Evolutionary conservation across 495 filamentous ascomycete genomes (phyloP).

Genomic region (Tuber magnatum): DNA sequence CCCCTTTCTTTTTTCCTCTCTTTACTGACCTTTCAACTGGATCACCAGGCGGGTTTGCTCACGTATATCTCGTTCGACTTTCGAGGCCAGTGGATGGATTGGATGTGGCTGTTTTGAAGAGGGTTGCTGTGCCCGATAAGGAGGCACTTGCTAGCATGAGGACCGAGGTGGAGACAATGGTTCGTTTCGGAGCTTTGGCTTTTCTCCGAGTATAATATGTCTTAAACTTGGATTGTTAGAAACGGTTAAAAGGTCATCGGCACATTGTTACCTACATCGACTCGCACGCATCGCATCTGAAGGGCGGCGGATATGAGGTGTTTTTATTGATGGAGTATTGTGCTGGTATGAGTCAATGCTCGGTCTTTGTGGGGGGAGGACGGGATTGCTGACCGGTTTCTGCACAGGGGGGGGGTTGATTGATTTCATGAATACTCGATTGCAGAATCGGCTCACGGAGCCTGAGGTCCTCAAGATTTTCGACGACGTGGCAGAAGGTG

Average conservation of each 20-base stretch:
- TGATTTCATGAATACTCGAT: conserved; percentile 98
- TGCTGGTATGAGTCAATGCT: conserved; percentile 45
- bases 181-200: conserved; percentile 21
- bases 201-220: conserved; percentile 22
- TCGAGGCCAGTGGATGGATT: conserved; percentile 69
- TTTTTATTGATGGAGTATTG: conserved; percentile 96
- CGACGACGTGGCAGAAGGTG: conserved; percentile 86
- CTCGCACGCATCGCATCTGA: conserved; percentile 89
- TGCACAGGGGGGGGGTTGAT: conserved; percentile 74
- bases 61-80: conserved; percentile 92
- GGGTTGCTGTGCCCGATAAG: conserved; percentile 96
- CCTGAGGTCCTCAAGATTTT: conserved; percentile 97
- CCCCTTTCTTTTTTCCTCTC: background rate
- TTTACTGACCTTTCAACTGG: conserved; percentile 12
- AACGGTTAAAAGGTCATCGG: conserved; percentile 90
- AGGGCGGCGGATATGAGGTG: conserved; percentile 91
- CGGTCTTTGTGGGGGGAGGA: background rate
- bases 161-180: conserved; percentile 97
- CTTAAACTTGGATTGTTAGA: conserved; percentile 44
- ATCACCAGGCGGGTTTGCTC: conserved; percentile 69
- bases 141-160: conserved; percentile 89
- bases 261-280: conserved; percentile 98
- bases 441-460: conserved; percentile 94
- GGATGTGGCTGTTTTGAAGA: conserved; percentile 82
- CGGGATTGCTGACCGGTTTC: conserved; percentile 41